phyloP scores from a whole-genome alignment of 1,284 basidiomycete genomes.

The Austroboletus novae-zelandiae region DNA sequence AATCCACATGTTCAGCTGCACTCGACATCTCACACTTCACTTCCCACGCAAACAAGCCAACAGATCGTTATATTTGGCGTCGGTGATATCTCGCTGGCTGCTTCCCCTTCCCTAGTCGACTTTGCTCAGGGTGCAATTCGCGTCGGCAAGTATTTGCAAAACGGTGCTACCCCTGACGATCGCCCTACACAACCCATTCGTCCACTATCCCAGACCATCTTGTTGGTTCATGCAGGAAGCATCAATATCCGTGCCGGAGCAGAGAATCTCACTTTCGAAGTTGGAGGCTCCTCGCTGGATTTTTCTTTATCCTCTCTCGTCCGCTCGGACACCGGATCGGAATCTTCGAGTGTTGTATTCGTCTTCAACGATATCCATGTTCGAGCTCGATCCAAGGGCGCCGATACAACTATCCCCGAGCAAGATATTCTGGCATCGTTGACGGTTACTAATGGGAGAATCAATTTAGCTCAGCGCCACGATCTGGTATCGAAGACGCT shows the following conservation, averaged over 20 bases:
- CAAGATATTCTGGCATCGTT: slow-evolving; percentile 62
- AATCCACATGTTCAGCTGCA: slow-evolving; percentile 9
- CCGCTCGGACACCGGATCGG: slow-evolving; percentile 35
- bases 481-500: slow-evolving; percentile 41
- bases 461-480: slow-evolving; percentile 44
- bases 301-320: slow-evolving; percentile 38
- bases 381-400: slow-evolving; percentile 51
- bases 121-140: slow-evolving; percentile 61
- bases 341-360: slow-evolving; percentile 48
- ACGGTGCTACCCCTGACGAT: not conserved
- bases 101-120: slow-evolving; percentile 60
- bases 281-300: slow-evolving; percentile 41
- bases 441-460: slow-evolving; percentile 42
- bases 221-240: slow-evolving; percentile 37
- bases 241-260: slow-evolving; percentile 55
- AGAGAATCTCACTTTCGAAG: slow-evolving; percentile 45
- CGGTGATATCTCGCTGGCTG: slow-evolving; percentile 44
- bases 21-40: slow-evolving; percentile 16
- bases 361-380: slow-evolving; percentile 50
- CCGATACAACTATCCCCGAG: slow-evolving; percentile 39
- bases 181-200: slow-evolving; percentile 1
- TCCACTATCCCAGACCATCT: slow-evolving; percentile 21
- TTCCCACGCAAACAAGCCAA: slow-evolving; percentile 26
- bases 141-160: slow-evolving; percentile 33
- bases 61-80: slow-evolving; percentile 42